Evolutionary conservation across 148 eudicot genomes (phyloP), one percentile per base, ranked within the genome.

Genomic region (Agrostemma githago): DNA sequence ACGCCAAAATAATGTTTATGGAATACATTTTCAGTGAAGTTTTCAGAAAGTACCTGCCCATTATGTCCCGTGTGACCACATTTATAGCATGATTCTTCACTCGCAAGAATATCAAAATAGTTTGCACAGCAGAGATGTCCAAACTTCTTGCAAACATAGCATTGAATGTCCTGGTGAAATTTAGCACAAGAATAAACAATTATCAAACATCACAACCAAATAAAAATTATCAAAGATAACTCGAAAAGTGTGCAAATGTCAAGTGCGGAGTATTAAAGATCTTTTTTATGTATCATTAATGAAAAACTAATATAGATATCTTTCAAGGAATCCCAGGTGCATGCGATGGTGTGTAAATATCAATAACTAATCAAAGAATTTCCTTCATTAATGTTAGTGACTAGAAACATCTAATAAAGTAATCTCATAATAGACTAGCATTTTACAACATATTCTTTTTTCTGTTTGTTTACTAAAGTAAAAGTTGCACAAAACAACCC

Each of bases 61-160:
- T 80, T 77, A 82, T 96, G 99, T 73, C 99, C 99, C 54, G 84
- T 76, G 66, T 70, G 90, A 72, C 99, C 99, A 85, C 99, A 96
- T 84, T 93, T 86, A 70, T 89, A 96, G 84, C 99, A 92, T 37
- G 99, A 87, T 26, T 80, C 80, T 77, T 84, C 90, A 66, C 80
- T 78, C 60, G 87, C 79, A 72, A 76, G 81, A 68, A 76, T 76
- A 74, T 77, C 80, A 59, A 72, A 66, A 79, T 92, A 88, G 72
- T 85, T 79, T 76, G 76, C 88, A 84, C 99, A 96, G 78, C 96
- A 90, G 70, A 96, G 91, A 84, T 96, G 99, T 54, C 99, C 99
- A 79, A 79, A 82, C 56, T 72, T 83, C 79, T 85, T 84, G 86
- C 99, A 96, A 63, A 90, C 84, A 77, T 96, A 96, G 73, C 99